Conservation (phyloP, 2,329 filamentous ascomycete genomes). For the Paracoccidioides lutzii region DNA sequence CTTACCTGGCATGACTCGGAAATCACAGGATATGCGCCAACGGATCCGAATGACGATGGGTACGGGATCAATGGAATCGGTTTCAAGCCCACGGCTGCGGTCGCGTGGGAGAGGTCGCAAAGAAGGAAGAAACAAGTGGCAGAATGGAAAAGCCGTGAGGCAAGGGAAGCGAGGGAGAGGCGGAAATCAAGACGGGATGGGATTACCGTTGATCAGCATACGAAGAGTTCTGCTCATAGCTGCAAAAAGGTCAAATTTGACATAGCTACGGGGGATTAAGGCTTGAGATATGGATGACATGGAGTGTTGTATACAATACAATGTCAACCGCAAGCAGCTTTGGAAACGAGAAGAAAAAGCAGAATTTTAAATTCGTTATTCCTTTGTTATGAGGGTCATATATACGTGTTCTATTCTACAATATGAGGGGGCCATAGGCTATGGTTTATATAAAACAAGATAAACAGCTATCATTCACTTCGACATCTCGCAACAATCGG, state of each 20-base stretch:
- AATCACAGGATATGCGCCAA: conserved; percentile 47
- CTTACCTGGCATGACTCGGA: conserved; percentile 47
- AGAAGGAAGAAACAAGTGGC: conserved; percentile 45
- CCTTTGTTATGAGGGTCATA: neutral
- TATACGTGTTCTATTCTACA: neutral
- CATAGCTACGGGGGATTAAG: conserved; percentile 7
- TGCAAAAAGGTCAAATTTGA: conserved; percentile 33
- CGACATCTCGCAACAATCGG: neutral
- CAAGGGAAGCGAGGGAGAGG: conserved; percentile 44
- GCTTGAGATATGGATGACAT: neutral
- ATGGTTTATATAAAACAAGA: neutral
- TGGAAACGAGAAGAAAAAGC: neutral
- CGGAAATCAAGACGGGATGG: conserved; percentile 40
- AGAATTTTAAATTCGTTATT: neutral
- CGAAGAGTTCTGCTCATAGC: conserved; percentile 18
- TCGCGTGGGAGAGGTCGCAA: conserved; percentile 44
- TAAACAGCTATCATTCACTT: neutral
- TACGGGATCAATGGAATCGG: conserved; percentile 53
- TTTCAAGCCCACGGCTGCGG: conserved; percentile 47
- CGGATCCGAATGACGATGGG: conserved; percentile 47
- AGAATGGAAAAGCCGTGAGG: conserved; percentile 48
- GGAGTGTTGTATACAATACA: neutral
- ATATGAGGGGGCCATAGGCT: neutral
- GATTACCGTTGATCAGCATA: conserved; percentile 12
- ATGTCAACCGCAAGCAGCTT: neutral